These are phyloP conservation scores for Schizophyllum commune DNA, from an alignment of 1,284 basidiomycete genomes.

Conservation along the genomic window DNA sequence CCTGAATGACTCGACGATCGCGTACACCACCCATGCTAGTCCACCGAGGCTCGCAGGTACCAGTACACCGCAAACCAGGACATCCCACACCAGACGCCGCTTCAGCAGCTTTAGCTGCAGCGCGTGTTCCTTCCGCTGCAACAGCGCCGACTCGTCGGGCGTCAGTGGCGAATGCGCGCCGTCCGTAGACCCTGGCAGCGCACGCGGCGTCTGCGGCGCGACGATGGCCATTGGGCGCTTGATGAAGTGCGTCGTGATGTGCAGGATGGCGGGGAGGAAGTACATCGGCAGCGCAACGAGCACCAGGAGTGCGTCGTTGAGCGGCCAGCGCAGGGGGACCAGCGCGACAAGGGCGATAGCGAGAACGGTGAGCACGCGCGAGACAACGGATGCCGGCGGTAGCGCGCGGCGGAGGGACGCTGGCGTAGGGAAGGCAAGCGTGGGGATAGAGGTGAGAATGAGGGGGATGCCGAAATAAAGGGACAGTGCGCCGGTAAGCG, in stretches of 20 bases:
- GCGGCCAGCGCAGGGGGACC: neutral
- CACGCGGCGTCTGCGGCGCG: constrained; percentile 36
- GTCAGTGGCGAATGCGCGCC: constrained; percentile 10
- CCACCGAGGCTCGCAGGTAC: constrained; percentile 45
- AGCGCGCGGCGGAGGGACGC: neutral
- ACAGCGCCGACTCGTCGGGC: constrained; percentile 45
- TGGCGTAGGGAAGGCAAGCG: neutral
- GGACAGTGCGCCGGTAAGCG: constrained; percentile 35
- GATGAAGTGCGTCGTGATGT: constrained; percentile 62
- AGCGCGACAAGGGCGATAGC: neutral
- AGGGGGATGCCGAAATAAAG: constrained; percentile 12
- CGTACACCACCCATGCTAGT: constrained; percentile 35
- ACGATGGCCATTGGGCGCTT: constrained; percentile 63
- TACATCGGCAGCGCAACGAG: neutral
- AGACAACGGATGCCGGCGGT: neutral
- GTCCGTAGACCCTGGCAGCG: constrained; percentile 13
- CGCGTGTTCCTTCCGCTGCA: constrained; percentile 67
- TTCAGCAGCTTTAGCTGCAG: constrained; percentile 58
- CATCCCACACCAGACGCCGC: constrained; percentile 62
- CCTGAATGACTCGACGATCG: neutral
- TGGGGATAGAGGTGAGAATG: neutral
- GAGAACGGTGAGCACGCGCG: neutral
- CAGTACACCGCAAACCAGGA: constrained; percentile 59
- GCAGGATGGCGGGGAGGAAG: constrained; percentile 39
- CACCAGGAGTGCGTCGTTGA: neutral